These are phyloP conservation scores for Monotropa hypopitys DNA, from an alignment of 179 eudicot genomes.

Conservation along the genomic window DNA sequence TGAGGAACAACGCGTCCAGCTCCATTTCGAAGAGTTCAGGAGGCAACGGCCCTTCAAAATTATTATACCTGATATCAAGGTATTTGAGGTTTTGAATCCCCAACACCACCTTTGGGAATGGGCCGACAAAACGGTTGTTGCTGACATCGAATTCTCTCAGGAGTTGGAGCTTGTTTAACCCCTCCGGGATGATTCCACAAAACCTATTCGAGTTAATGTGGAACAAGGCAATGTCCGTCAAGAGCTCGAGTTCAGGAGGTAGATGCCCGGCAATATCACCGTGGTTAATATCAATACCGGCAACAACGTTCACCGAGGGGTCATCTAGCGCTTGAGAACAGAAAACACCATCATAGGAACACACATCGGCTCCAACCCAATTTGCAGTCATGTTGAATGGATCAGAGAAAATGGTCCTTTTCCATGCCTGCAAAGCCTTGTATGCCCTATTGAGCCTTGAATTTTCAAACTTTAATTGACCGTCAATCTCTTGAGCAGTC, in stretches of 20 bases:
- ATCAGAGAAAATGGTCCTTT: conserved; percentile 53
- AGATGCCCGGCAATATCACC: conserved; percentile 72
- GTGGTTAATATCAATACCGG: conserved; percentile 59
- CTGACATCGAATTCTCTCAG: conserved; percentile 64
- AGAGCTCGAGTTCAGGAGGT: conserved; percentile 57
- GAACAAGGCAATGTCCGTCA: conserved; percentile 48
- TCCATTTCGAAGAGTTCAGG: conserved; percentile 35
- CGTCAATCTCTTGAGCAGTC: conserved; percentile 13
- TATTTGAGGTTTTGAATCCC: conserved; percentile 19
- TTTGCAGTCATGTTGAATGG: conserved; percentile 38
- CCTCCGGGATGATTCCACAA: conserved; percentile 63
- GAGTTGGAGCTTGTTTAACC: conserved; percentile 28
- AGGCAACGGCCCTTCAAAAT: conserved; percentile 71
- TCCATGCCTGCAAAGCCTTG: conserved; percentile 59
- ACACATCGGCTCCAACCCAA: conserved; percentile 72
- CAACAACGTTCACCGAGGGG: conserved; percentile 40
- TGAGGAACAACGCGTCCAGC: conserved; percentile 58
- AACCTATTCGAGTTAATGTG: conserved; percentile 77
- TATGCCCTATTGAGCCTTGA: conserved; percentile 50
- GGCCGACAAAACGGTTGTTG: conserved; percentile 80
- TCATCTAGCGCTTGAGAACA: conserved; percentile 55
- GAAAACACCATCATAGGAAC: conserved; percentile 49
- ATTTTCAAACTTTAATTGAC: conserved; percentile 29
- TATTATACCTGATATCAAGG: conserved; percentile 61
- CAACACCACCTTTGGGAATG: conserved; percentile 6